These are phyloP conservation scores for Tetracladium maxilliforme DNA, from an alignment of 2,329 filamentous ascomycete species.

Conservation along the genomic window DNA sequence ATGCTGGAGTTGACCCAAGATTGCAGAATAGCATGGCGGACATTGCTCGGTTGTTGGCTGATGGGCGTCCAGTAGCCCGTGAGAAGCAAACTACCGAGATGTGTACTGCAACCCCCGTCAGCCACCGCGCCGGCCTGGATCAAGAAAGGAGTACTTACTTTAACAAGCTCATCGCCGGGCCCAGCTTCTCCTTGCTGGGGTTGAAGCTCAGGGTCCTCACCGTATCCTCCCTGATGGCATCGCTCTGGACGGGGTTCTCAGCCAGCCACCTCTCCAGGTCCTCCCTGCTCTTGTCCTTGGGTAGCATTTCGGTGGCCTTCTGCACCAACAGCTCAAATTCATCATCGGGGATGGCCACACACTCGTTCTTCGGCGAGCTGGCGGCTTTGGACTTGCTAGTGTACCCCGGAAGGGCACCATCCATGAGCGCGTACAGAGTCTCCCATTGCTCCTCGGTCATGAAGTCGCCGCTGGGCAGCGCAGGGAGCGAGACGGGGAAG, in stretches of 20 bases:
- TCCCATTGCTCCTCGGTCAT: constrained; percentile 36
- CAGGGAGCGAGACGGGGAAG: constrained; percentile 9
- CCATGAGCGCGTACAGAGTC: constrained; percentile 35
- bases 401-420: constrained; percentile 46
- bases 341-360: constrained; percentile 29
- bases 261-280: constrained; percentile 35
- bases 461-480: constrained; percentile 15
- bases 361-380: constrained; percentile 21
- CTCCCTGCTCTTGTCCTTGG: constrained; percentile 21
- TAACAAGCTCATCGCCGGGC: constrained; percentile 10
- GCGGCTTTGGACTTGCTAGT: constrained; percentile 21
- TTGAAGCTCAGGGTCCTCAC: too few relatives aligned
- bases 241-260: constrained; percentile 33
- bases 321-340: constrained; percentile 32
- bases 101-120: constrained; percentile 30
- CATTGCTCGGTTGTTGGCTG: constrained; percentile 40
- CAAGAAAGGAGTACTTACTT: constrained; percentile 11
- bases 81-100: constrained; percentile 45
- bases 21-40: constrained; percentile 46
- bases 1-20: constrained; percentile 46
- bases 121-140: constrained; percentile 3
- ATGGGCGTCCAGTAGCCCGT: constrained; percentile 54
- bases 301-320: constrained; percentile 18
- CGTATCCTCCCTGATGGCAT: constrained; percentile 26
- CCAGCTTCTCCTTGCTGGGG: constrained; percentile 2